A percentile compares a stretch with the other conserved stretches of the same genome.
Evolutionary conservation across 352 stramenopile genomes (phyloP).

Genomic region (Globisporangium lucens): DNA sequence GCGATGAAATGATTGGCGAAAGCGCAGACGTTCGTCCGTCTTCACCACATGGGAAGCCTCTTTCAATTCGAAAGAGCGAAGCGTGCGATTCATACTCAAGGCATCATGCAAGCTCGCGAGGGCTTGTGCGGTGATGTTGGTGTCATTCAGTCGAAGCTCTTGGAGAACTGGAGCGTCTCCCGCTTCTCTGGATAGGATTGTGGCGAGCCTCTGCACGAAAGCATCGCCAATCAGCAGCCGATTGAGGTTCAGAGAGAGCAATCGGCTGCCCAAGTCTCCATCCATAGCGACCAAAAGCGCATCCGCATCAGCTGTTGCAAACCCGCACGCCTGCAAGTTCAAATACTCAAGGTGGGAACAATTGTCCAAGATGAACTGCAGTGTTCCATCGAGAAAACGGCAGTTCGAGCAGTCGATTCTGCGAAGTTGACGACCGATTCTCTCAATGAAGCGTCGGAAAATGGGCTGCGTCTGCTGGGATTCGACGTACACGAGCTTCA

Average conservation of each 20-base stretch:
- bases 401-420: background rate
- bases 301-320: background rate
- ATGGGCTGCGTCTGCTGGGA: background rate
- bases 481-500: background rate
- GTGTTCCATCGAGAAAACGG: background rate
- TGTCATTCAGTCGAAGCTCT: constrained; percentile 10
- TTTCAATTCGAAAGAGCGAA: constrained; percentile 5
- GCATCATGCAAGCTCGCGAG: background rate
- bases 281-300: background rate
- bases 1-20: background rate
- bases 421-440: background rate
- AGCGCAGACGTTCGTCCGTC: background rate
- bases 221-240: background rate
- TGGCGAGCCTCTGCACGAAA: background rate
- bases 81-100: background rate
- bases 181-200: background rate
- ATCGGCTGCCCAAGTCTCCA: background rate
- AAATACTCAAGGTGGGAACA: background rate
- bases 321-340: constrained; percentile 1
- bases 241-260: constrained; percentile 11
- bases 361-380: background rate
- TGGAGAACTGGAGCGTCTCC: background rate
- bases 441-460: background rate
- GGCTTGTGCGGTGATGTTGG: background rate
- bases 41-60: background rate